Conservation (phyloP, 1,139 yeast species). For the Pichia sp. region DNA sequence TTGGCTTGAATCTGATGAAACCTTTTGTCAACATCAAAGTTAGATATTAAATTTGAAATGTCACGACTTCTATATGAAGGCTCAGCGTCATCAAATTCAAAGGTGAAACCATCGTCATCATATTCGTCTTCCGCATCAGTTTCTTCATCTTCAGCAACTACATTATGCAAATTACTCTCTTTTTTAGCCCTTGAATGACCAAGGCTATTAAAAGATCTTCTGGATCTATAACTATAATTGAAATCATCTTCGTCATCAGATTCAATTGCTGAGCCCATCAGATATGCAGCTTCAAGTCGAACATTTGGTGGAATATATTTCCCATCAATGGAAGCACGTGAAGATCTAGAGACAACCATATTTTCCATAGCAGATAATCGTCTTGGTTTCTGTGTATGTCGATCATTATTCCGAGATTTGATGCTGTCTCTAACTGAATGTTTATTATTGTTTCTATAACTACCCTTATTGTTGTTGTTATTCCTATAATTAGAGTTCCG, state of each 20-base stretch:
- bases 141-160: conserved; percentile 16
- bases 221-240: conserved; percentile 4
- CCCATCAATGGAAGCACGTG: conserved; percentile 15
- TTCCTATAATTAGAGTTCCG: not conserved
- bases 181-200: not conserved
- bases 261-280: conserved; percentile 12
- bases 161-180: not conserved
- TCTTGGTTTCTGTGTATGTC: conserved; percentile 1
- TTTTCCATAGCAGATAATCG: conserved; percentile 7
- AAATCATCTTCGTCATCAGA: conserved; percentile 33
- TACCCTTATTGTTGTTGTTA: not conserved
- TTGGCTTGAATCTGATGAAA: conserved; percentile 21
- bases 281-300: conserved; percentile 6
- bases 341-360: conserved; percentile 5
- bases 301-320: conserved; percentile 65
- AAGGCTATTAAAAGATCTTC: too few species aligned
- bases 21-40: conserved; percentile 31
- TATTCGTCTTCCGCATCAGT: conserved; percentile 15
- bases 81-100: conserved; percentile 15
- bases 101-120: conserved; percentile 14
- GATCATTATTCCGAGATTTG: conserved; percentile 2
- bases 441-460: conserved; percentile 5
- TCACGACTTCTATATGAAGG: conserved; percentile 2
- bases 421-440: conserved; percentile 1
- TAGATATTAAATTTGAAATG: conserved; percentile 1